Conservation (phyloP, 352 stramenopile genomes). For the Globisporangium heterothallicum region DNA sequence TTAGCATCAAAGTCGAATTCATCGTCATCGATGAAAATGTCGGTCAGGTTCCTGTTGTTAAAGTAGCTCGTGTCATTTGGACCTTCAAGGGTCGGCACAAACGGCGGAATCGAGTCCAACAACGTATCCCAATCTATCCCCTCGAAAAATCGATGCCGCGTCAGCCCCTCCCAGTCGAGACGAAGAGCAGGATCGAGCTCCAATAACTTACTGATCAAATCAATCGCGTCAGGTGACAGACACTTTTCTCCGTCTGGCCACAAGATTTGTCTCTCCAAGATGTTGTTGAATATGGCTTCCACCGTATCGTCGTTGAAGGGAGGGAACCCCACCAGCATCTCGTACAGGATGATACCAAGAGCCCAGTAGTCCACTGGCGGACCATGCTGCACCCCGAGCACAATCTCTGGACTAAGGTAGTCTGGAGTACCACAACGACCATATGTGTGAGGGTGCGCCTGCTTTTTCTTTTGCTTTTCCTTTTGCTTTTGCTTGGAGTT, state of each 20-base stretch:
- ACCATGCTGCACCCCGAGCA: constrained; percentile 60
- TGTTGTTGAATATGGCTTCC: constrained; percentile 85
- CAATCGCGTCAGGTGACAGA: constrained; percentile 70
- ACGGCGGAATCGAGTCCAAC: constrained; percentile 70
- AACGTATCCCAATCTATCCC: constrained; percentile 82
- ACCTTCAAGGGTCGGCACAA: constrained; percentile 82
- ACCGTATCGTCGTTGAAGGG: constrained; percentile 89
- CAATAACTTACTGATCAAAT: constrained; percentile 79
- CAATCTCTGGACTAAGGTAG: constrained; percentile 88
- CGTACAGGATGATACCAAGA: constrained; percentile 88
- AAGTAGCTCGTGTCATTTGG: constrained; percentile 89
- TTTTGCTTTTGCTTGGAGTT: constrained; percentile 30
- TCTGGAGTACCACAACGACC: constrained; percentile 82
- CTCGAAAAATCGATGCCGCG: constrained; percentile 62
- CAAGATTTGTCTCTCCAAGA: constrained; percentile 75
- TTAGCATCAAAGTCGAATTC: constrained; percentile 54
- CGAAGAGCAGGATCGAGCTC: constrained; percentile 61
- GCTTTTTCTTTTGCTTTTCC: constrained; percentile 41
- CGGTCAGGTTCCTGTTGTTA: constrained; percentile 84
- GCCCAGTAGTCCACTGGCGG: constrained; percentile 87
- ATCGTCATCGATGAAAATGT: constrained; percentile 82
- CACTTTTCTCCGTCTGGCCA: constrained; percentile 88
- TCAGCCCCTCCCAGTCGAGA: constrained; percentile 63
- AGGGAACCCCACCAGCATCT: constrained; percentile 86
- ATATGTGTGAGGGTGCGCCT: constrained; percentile 45